Evolutionary conservation across 345 rosid genomes (phyloP).

Genomic region (Gossypium stocksii): DNA sequence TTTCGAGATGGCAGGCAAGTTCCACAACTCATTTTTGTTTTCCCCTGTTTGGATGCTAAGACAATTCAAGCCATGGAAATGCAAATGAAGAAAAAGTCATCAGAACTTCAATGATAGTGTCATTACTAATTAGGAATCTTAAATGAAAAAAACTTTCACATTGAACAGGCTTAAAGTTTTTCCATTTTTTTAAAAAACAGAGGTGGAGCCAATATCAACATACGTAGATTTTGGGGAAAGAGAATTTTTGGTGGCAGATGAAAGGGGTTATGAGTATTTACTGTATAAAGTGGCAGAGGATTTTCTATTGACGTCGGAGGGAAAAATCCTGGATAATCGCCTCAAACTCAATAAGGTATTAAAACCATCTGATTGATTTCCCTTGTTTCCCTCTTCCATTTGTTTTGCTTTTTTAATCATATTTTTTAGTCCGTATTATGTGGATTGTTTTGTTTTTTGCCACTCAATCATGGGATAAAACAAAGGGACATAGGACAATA

Average conservation of each 20-base stretch:
- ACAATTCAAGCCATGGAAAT: constrained; percentile 8
- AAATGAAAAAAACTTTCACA: not conserved
- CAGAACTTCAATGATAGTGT: too few species aligned
- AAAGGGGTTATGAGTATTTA: constrained; percentile 79
- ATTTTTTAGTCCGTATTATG: not conserved
- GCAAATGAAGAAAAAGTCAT: not conserved
- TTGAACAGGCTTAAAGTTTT: not conserved
- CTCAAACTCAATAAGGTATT: constrained; percentile 83
- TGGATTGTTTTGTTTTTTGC: constrained; percentile 11
- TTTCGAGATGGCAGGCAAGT: constrained; percentile 97
- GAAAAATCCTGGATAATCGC: constrained; percentile 71
- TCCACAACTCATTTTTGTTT: constrained; percentile 1
- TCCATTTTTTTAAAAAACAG: constrained; percentile 25
- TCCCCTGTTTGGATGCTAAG: constrained; percentile 17
- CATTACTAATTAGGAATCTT: too few species aligned
- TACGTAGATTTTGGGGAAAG: constrained; percentile 84
- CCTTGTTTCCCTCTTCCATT: not conserved
- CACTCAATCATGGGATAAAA: constrained; percentile 32
- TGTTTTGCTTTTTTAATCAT: not conserved
- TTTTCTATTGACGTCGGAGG: constrained; percentile 66
- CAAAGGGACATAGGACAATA: constrained; percentile 14
- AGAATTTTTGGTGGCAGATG: constrained; percentile 89
- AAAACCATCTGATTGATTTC: not conserved
- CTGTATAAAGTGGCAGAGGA: constrained; percentile 74
- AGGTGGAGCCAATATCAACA: constrained; percentile 96